Evolutionary conservation across 2,329 filamentous ascomycete species (phyloP).

Genomic region (Xylariaceae sp.): DNA sequence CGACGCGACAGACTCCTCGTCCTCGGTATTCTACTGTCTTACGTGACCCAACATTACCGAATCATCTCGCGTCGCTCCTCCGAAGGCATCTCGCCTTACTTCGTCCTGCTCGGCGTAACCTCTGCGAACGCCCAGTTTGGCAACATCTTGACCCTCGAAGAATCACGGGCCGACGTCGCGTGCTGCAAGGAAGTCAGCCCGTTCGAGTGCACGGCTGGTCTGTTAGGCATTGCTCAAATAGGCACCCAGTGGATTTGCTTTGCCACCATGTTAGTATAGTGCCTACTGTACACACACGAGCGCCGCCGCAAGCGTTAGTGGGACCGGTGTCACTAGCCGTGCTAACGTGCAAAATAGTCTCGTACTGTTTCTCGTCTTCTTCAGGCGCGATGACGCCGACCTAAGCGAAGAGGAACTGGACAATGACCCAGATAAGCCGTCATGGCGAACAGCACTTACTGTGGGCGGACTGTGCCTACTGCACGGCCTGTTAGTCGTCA

Average conservation of each 20-base stretch:
- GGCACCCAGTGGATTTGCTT: conserved; percentile 91
- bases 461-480: conserved; percentile 69
- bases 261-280: conserved; percentile 74
- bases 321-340: conserved; percentile 1
- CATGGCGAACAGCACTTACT: conserved; percentile 71
- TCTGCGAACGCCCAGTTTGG: conserved; percentile 84
- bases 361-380: conserved; percentile 91
- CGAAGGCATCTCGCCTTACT: conserved; percentile 92
- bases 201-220: conserved; percentile 76
- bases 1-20: conserved; percentile 62
- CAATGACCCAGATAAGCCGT: conserved; percentile 46
- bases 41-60: conserved; percentile 89
- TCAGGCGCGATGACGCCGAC: conserved; percentile 58
- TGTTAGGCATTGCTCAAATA: conserved; percentile 86
- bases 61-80: conserved; percentile 82
- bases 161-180: conserved; percentile 72
- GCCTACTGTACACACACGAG: too few relatives aligned
- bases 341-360: conserved; percentile 54
- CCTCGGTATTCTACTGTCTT: conserved; percentile 83
- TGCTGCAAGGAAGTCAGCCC: conserved; percentile 80
- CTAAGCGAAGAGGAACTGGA: conserved; percentile 44
- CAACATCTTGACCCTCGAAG: conserved; percentile 85
- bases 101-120: conserved; percentile 87
- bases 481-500: conserved; percentile 66
- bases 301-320: neutral